Base-by-base conservation (phyloP, 176 grass and related monocot species). In the Alopecurus myosuroides region DNA sequence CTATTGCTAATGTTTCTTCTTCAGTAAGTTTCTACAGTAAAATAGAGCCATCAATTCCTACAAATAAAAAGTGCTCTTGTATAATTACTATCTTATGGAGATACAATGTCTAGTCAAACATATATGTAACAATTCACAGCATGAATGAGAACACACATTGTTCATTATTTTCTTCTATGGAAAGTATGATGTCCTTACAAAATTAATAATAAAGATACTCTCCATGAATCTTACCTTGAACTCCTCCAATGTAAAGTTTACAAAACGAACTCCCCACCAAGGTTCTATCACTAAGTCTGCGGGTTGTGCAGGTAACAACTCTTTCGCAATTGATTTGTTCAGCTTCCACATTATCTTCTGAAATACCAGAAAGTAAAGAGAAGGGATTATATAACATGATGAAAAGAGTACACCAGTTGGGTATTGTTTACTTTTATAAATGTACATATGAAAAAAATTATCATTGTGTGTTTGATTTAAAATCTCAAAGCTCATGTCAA, bases 261-360 rank as follows among this genome's bases (percentile, higher is more conserved):
- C 97, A 51, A 98, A 92, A 58, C 91, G 91, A 90, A 98, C 88
- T 56, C 89, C 93, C 97, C 97, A 98, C 97, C 97, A 98, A 83
- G 93, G 89, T 85, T 98, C 97, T 83, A 94, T 89, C 53, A 81
- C 77, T 67, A 92, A 85, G 73, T 98, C 88, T 44, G 79, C 86
- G 11, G 97, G 97, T 68, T 89, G 81, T 78, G 86, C 58, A 33
- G 97, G 97, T 78, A 98, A 22, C 70, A 95, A 82, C 81, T 98
- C 97, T 88, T 95, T 98, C 3, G 97, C 97, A 85, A 98, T 98
- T 48, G 97, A 98, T 77, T 98, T 98, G 86, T 90, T 95, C 60
- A 98, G 84, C 89, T 98, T 98, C 97, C 97, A 98, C 97, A 98
- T 98, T 92, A 98, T 95, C 82, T 94, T 98, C 93, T 95, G 40